Evolutionary conservation across 2,329 filamentous ascomycete genomes (phyloP).

Genomic region (Colletotrichum sojae): DNA sequence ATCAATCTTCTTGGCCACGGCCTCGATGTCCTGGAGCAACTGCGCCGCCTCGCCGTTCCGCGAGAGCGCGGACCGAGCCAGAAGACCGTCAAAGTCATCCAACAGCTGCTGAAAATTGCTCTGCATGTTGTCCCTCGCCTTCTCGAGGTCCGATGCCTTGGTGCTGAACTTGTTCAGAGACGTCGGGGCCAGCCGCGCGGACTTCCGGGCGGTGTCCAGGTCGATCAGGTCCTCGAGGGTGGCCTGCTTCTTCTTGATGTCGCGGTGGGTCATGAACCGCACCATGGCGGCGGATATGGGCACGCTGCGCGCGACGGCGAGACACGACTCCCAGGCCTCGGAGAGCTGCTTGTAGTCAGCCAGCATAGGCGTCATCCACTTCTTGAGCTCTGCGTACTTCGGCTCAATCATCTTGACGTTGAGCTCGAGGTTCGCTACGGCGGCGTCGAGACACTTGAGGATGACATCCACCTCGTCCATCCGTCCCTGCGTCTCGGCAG

Average conservation of each 20-base stretch:
- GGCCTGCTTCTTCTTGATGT: conserved; percentile 62
- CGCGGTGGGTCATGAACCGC: conserved; percentile 70
- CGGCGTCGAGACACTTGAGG: conserved; percentile 84
- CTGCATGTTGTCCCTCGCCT: conserved; percentile 71
- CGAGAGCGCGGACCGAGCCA: conserved; percentile 67
- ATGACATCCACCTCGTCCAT: conserved; percentile 83
- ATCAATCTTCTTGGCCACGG: conserved; percentile 87
- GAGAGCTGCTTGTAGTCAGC: conserved; percentile 77
- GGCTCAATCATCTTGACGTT: conserved; percentile 80
- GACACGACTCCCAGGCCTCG: conserved; percentile 76
- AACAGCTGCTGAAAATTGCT: conserved; percentile 73
- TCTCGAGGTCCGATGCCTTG: conserved; percentile 74
- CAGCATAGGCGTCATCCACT: conserved; percentile 78
- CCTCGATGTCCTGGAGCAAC: conserved; percentile 87
- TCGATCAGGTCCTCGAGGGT: conserved; percentile 85
- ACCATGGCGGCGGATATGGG: conserved; percentile 77
- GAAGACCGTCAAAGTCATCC: conserved; percentile 73
- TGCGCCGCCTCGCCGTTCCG: conserved; percentile 76
- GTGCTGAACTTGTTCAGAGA: conserved; percentile 72
- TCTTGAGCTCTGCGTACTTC: conserved; percentile 78
- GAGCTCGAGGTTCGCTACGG: conserved; percentile 85
- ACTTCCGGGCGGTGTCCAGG: conserved; percentile 78
- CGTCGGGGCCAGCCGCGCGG: conserved; percentile 74
- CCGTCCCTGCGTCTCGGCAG: conserved; percentile 72
- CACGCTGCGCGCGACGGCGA: conserved; percentile 75